Evolutionary conservation across 495 filamentous ascomycete genomes (phyloP).

Genomic region (Lasiosphaeria miniovina): DNA sequence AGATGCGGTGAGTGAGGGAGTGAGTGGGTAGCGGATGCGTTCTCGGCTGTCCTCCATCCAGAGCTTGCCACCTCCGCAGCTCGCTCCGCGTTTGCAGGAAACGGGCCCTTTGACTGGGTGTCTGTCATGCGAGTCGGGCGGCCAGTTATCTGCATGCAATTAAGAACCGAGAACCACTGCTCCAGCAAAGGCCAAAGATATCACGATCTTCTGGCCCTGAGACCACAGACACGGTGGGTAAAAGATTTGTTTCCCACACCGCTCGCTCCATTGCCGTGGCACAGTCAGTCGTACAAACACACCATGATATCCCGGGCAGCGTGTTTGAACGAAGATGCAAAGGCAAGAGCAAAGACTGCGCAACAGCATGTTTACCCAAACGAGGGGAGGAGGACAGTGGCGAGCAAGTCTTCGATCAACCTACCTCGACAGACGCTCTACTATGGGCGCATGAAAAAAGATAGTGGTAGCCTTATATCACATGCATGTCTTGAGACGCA

Average conservation of each 20-base stretch:
- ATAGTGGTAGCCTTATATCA: neutral
- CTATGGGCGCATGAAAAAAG: neutral
- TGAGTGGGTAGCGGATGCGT: neutral
- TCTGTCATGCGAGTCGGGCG: neutral
- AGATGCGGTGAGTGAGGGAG: slow-evolving; percentile 9
- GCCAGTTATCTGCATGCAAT: neutral
- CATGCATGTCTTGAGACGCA: neutral
- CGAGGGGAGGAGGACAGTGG: neutral
- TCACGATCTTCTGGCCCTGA: too few relatives aligned
- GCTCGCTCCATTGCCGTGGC: too few relatives aligned
- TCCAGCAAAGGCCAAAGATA: neutral
- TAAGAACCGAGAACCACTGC: slow-evolving; percentile 7
- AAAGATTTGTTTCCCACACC: too few relatives aligned
- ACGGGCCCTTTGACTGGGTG: slow-evolving; percentile 10
- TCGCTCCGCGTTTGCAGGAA: slow-evolving; percentile 13
- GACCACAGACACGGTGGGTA: too few relatives aligned
- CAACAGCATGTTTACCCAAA: too few relatives aligned
- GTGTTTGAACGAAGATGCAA: too few relatives aligned
- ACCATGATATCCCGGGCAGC: too few relatives aligned
- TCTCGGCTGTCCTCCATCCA: slow-evolving; percentile 16
- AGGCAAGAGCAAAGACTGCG: too few relatives aligned
- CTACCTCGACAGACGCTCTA: neutral
- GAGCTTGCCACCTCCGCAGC: slow-evolving; percentile 25
- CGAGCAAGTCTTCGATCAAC: neutral
- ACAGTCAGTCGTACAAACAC: too few relatives aligned